These are phyloP conservation scores for Jamesozyma hellenica DNA, from an alignment of 805 yeast genomes.

Conservation along the genomic window DNA sequence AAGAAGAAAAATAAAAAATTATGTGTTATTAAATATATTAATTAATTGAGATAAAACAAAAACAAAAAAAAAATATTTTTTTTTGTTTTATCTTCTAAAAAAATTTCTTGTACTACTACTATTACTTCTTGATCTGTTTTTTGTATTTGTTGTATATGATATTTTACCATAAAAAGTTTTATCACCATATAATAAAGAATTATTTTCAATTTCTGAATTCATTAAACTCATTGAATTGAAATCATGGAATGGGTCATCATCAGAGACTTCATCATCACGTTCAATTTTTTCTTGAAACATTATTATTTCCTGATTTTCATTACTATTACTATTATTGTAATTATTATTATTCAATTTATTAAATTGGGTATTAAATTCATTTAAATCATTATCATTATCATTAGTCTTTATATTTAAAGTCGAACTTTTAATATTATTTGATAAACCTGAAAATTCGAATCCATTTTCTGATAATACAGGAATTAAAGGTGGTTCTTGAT, in stretches of 20 bases:
- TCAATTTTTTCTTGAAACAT: slow-evolving; percentile 30
- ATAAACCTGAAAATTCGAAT: slow-evolving; percentile 38
- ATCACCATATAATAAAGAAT: slow-evolving; percentile 40
- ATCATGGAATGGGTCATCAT: slow-evolving; percentile 68
- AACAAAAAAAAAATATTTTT: no score
- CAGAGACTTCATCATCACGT: slow-evolving; percentile 30
- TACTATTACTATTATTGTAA: neutral
- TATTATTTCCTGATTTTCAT: slow-evolving; percentile 15
- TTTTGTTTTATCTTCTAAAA: slow-evolving; percentile 18
- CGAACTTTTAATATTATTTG: slow-evolving; percentile 4
- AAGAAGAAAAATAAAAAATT: neutral
- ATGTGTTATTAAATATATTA: no score
- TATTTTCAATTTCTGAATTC: slow-evolving; percentile 46
- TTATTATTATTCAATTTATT: neutral
- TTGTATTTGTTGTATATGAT: slow-evolving; percentile 32
- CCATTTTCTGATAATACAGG: slow-evolving; percentile 59
- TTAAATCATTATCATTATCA: neutral
- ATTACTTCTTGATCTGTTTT: slow-evolving; percentile 30
- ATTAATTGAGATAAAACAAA: no score
- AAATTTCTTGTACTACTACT: slow-evolving; percentile 27
- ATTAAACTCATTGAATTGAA: slow-evolving; percentile 81
- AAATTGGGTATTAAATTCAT: neutral
- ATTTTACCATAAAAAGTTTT: slow-evolving; percentile 34
- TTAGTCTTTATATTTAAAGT: neutral
- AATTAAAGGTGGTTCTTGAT: slow-evolving; percentile 91